Percentiles rank a stretch among this genome's conserved stretches.
Conservation (phyloP, 208 protist genomes). For the Trypanosoma boissoni region DNA sequence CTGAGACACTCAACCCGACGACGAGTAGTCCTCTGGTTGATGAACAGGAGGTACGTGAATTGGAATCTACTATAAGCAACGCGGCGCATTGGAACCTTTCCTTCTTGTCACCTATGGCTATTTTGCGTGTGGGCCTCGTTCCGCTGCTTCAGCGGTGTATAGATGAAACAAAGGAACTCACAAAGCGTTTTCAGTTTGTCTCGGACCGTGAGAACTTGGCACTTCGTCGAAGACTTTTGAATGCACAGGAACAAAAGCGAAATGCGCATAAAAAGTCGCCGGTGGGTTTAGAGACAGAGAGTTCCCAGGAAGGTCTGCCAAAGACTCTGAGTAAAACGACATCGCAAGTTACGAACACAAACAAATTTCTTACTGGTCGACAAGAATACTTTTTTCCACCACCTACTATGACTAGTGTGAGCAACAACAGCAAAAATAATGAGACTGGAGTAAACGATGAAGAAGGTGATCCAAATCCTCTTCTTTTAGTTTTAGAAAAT, state of each 20-base stretch:
- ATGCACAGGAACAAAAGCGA: constrained; percentile 48
- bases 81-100: constrained; percentile 64
- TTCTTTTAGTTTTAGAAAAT: constrained; percentile 40
- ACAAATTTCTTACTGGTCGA: no score
- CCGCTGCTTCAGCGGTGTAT: constrained; percentile 55
- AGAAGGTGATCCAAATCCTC: constrained; percentile 24
- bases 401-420: no score
- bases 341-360: no score
- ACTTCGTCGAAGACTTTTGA: constrained; percentile 33
- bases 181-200: constrained; percentile 45
- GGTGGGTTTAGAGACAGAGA: no score
- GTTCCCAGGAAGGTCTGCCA: no score
- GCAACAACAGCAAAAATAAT: constrained; percentile 33
- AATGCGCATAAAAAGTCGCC: no score
- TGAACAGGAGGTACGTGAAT: constrained; percentile 1
- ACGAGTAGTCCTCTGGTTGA: background rate
- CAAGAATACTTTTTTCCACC: no score
- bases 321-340: no score
- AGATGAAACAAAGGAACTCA: constrained; percentile 63
- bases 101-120: constrained; percentile 58
- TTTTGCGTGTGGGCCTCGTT: constrained; percentile 67
- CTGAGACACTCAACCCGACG: constrained; percentile 21
- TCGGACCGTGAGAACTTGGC: constrained; percentile 27
- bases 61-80: constrained; percentile 53
- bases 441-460: constrained; percentile 9